Conservation (phyloP, 2,329 filamentous ascomycete species). For the Dactylonectria estremocensis region DNA sequence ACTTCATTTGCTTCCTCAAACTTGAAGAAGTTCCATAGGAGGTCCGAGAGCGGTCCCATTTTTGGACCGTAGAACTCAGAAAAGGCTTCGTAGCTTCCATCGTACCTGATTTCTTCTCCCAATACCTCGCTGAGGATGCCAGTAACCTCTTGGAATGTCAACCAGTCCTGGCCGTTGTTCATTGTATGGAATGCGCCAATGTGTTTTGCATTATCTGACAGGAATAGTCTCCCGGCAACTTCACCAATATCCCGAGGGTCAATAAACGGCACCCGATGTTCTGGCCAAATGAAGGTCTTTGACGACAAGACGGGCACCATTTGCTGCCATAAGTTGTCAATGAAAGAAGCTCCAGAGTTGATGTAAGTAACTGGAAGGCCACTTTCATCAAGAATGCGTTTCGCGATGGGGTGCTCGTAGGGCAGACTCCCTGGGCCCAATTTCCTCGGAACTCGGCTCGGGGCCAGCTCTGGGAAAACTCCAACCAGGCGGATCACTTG, state of each 20-base stretch:
- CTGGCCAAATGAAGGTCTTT: constrained; percentile 3
- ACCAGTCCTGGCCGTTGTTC: constrained; percentile 15
- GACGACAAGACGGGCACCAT: neutral
- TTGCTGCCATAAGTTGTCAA: constrained; percentile 11
- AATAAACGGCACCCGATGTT: constrained; percentile 3
- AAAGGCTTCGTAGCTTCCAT: constrained; percentile 10
- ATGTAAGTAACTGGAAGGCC: constrained; percentile 2
- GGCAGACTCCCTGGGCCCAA: constrained; percentile 3
- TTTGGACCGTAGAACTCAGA: neutral
- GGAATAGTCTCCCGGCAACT: constrained; percentile 7
- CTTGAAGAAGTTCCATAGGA: constrained; percentile 11
- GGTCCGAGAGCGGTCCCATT: neutral
- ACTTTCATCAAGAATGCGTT: constrained; percentile 12
- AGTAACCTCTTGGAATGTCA: neutral
- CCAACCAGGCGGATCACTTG: too few species aligned
- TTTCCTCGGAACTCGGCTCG: too few species aligned
- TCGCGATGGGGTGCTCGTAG: constrained; percentile 5
- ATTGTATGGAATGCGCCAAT: constrained; percentile 13
- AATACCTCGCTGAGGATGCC: neutral
- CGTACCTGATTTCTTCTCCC: neutral
- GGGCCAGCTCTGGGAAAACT: too few species aligned
- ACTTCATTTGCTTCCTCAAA: constrained; percentile 13
- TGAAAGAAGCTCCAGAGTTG: neutral
- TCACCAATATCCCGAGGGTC: neutral
- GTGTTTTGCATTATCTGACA: constrained; percentile 13